Evolutionary conservation across 2,329 filamentous ascomycete genomes (phyloP).

Genomic region (Karstenula rhodostoma): DNA sequence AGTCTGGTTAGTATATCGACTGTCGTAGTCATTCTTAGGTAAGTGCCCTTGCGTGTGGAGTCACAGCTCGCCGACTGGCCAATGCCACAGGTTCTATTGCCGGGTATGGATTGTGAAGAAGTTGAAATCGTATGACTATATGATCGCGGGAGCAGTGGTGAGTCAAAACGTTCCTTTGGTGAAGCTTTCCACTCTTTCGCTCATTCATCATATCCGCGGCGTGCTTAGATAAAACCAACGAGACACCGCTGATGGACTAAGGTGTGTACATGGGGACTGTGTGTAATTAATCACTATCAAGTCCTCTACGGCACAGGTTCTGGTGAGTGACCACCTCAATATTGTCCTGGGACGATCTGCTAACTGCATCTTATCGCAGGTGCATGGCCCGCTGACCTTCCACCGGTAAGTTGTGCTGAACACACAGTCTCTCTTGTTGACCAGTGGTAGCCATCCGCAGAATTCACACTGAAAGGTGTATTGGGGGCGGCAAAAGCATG

Average conservation of each 20-base stretch:
- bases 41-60: conserved; percentile 12
- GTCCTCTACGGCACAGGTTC: conserved; percentile 33
- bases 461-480: conserved; percentile 10
- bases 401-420: conserved; percentile 9
- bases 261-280: conserved; percentile 39
- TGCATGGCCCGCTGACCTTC: conserved; percentile 9
- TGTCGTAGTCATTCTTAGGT: conserved; percentile 27
- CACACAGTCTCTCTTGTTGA: not conserved
- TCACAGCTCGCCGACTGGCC: not conserved
- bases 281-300: conserved; percentile 39
- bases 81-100: conserved; percentile 31
- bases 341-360: not conserved
- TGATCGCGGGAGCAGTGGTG: conserved; percentile 34
- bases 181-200: not conserved
- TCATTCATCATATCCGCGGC: not conserved
- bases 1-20: conserved; percentile 33
- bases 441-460: conserved; percentile 6
- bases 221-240: not conserved
- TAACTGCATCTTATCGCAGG: not conserved
- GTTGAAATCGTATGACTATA: conserved; percentile 35
- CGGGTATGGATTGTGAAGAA: conserved; percentile 34
- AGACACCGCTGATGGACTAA: conserved; percentile 2
- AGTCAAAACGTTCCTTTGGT: conserved; percentile 12
- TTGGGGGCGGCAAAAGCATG: conserved; percentile 28
- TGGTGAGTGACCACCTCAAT: conserved; percentile 1